These are phyloP conservation scores for Luffa aegyptiaca DNA, from an alignment of 306 rosid species.

Conservation along the genomic window DNA sequence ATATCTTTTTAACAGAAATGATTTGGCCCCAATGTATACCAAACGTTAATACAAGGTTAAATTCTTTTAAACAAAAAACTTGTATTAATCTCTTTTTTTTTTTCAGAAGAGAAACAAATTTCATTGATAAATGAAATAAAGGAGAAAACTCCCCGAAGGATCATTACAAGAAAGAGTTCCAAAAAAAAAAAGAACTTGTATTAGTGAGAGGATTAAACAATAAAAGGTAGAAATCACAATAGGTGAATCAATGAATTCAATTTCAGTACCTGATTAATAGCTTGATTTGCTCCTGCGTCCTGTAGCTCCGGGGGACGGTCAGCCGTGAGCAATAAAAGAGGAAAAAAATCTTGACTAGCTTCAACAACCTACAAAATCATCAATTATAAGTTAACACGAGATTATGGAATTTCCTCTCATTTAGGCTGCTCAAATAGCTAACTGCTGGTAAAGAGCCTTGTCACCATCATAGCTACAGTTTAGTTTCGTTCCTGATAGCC, in stretches of 20 bases:
- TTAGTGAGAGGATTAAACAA: slow-evolving; percentile 5
- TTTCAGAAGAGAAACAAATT: too few species aligned
- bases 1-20: background rate
- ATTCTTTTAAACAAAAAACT: background rate
- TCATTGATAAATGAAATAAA: too few species aligned
- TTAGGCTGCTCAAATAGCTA: slow-evolving; percentile 2
- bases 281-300: slow-evolving; percentile 84
- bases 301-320: slow-evolving; percentile 88
- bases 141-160: too few species aligned
- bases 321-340: slow-evolving; percentile 84
- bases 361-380: slow-evolving; percentile 64
- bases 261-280: slow-evolving; percentile 67
- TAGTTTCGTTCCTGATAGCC: background rate
- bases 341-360: slow-evolving; percentile 89
- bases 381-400: slow-evolving; percentile 5
- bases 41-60: background rate
- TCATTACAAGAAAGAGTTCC: too few species aligned
- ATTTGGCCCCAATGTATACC: background rate
- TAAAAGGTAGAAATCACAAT: background rate
- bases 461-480: background rate
- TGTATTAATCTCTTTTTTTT: background rate
- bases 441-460: background rate
- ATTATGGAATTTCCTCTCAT: background rate
- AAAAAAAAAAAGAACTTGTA: background rate
- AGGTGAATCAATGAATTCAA: background rate